A percentile compares a stretch with the other conserved stretches of the same genome.
Conservation (phyloP, 352 stramenopile species). For the Phytophthora syringae region DNA sequence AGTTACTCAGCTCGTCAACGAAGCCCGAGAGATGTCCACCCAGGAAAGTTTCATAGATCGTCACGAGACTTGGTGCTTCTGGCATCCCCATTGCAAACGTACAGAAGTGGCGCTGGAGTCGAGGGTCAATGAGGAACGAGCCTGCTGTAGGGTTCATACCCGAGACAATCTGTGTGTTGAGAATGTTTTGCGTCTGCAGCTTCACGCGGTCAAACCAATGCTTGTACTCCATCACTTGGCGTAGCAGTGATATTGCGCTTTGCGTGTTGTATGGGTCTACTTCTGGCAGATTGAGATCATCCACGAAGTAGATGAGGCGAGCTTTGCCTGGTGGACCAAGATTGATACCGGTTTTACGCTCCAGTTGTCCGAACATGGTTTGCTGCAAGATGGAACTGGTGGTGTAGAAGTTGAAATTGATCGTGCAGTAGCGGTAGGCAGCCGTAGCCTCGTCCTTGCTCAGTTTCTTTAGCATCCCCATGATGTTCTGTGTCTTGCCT, state of each 20-base stretch:
- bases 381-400: conserved; percentile 93
- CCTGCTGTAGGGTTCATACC: conserved; percentile 97
- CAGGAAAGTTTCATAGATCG: conserved; percentile 97
- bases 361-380: conserved; percentile 93
- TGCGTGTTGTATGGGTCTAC: conserved; percentile 97
- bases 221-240: conserved; percentile 97
- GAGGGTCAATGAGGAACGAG: conserved; percentile 94
- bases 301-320: conserved; percentile 97
- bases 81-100: conserved; percentile 97
- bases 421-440: conserved; percentile 90
- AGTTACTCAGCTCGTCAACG: conserved; percentile 84
- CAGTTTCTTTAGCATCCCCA: conserved; percentile 94
- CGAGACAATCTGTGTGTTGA: conserved; percentile 95
- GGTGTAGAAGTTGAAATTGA: conserved; percentile 99
- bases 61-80: conserved; percentile 92
- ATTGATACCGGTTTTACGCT: conserved; percentile 96
- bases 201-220: conserved; percentile 95
- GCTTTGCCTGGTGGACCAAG: conserved; percentile 93
- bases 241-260: conserved; percentile 93
- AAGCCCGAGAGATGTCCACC: conserved; percentile 94
- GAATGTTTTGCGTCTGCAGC: conserved; percentile 94
- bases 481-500: conserved; percentile 96
- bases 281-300: conserved; percentile 97
- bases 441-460: conserved; percentile 85
- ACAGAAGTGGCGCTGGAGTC: conserved; percentile 96